Percentiles rank a stretch among this genome's conserved stretches.
Evolutionary conservation across 2,329 filamentous ascomycete genomes (phyloP).

Genomic region (Cytospora leucostoma): DNA sequence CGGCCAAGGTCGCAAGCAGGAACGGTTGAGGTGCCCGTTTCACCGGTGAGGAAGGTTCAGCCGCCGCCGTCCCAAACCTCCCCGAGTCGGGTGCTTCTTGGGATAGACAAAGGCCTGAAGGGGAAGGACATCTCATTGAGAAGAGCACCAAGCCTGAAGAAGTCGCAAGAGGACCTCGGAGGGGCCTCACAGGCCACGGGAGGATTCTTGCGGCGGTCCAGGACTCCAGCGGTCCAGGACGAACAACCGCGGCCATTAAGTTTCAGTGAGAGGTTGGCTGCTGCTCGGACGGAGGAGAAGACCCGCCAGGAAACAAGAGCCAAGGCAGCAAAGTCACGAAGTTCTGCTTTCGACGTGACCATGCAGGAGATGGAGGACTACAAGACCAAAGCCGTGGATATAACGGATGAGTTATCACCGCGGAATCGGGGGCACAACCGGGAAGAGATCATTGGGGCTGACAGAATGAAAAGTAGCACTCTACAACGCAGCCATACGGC

Average conservation of each 20-base stretch:
- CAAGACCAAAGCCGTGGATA: conserved; percentile 57
- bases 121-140: conserved; percentile 84
- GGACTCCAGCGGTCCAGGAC: conserved; percentile 39
- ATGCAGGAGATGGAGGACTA: conserved; percentile 61
- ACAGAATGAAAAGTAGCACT: conserved; percentile 32
- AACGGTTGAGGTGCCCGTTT: conserved; percentile 72
- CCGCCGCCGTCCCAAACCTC: conserved; percentile 62
- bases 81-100: conserved; percentile 76
- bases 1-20: conserved; percentile 24
- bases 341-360: conserved; percentile 58
- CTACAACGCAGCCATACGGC: conserved; percentile 49
- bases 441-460: conserved; percentile 58
- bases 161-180: conserved; percentile 35
- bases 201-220: conserved; percentile 49
- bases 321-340: conserved; percentile 55
- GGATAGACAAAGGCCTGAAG: conserved; percentile 85
- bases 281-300: conserved; percentile 61
- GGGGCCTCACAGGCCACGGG: conserved; percentile 35
- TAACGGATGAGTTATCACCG: conserved; percentile 52
- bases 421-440: conserved; percentile 54
- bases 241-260: conserved; percentile 48
- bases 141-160: conserved; percentile 59
- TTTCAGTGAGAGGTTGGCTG: conserved; percentile 85
- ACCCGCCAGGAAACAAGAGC: conserved; percentile 52
- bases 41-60: conserved; percentile 65